These are phyloP conservation scores for Fraxinus xanthoxyloides DNA, from an alignment of 305 asterid genomes.

Conservation along the genomic window DNA sequence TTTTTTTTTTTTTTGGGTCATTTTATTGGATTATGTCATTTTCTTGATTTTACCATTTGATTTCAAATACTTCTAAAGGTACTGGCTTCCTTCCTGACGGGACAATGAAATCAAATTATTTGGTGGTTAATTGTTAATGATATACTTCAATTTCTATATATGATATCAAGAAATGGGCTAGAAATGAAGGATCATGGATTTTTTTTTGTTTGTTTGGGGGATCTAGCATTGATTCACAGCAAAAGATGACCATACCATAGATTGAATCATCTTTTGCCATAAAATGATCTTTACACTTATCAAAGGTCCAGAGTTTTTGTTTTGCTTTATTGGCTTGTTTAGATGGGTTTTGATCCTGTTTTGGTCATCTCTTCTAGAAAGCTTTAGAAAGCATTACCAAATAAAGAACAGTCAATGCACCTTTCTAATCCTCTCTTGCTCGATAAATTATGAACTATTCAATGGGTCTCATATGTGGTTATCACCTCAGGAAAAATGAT, in stretches of 20 bases:
- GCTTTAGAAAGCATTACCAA: neutral
- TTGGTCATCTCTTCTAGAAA: neutral
- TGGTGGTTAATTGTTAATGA: neutral
- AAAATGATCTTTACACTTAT: neutral
- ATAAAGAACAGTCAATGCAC: neutral
- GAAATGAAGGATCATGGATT: neutral
- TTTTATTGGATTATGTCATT: neutral
- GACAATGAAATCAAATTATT: neutral
- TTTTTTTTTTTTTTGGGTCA: neutral
- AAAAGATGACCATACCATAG: neutral
- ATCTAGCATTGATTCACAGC: neutral
- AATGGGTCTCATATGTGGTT: neutral
- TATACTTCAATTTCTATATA: neutral
- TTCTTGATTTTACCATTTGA: neutral
- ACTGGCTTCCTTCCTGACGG: neutral
- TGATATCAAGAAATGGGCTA: neutral
- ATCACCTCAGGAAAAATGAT: neutral
- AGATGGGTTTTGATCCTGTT: neutral
- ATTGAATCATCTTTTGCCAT: no score
- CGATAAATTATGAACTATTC: neutral
- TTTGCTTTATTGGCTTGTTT: conserved; percentile 9
- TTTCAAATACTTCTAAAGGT: neutral
- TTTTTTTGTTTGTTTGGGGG: neutral
- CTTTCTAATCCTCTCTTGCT: neutral
- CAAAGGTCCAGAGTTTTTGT: neutral